phyloP scores from a whole-genome alignment of 2,329 filamentous ascomycete genomes.

The Parafenestella ontariensis region DNA sequence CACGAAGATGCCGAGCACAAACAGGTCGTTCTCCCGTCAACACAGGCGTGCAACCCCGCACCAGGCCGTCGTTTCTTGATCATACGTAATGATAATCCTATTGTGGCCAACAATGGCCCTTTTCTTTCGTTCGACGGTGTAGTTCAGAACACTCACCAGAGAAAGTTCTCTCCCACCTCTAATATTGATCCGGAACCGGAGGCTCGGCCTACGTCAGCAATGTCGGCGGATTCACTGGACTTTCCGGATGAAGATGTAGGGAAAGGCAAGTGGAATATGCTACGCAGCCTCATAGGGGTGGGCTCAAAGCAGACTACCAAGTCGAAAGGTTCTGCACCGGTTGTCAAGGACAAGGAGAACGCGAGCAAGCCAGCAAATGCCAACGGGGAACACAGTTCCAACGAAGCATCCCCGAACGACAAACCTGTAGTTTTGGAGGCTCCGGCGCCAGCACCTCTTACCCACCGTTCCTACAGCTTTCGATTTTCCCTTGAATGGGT shows the following conservation, averaged over 20 bases:
- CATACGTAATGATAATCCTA: slow-evolving; percentile 76
- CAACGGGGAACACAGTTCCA: slow-evolving; percentile 8
- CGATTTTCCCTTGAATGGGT: slow-evolving; percentile 77
- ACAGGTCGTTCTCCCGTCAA: slow-evolving; percentile 69
- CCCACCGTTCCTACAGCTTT: slow-evolving; percentile 69
- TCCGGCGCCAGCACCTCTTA: slow-evolving; percentile 57
- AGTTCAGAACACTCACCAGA: slow-evolving; percentile 50
- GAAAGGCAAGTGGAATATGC: slow-evolving; percentile 65
- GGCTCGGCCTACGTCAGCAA: slow-evolving; percentile 36
- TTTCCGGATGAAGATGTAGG: slow-evolving; percentile 54
- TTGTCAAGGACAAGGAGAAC: slow-evolving; percentile 36
- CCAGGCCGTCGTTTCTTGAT: slow-evolving; percentile 88
- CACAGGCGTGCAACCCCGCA: slow-evolving; percentile 82
- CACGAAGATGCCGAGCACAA: slow-evolving; percentile 69
- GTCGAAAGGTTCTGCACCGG: slow-evolving; percentile 44
- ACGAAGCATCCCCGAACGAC: slow-evolving; percentile 7
- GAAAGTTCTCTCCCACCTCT: slow-evolving; percentile 32
- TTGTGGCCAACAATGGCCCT: slow-evolving; percentile 59
- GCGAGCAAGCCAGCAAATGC: slow-evolving; percentile 12
- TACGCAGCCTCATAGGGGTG: slow-evolving; percentile 68
- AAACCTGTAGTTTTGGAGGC: slow-evolving; percentile 14
- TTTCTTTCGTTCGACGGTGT: slow-evolving; percentile 72
- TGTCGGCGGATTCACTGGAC: slow-evolving; percentile 41
- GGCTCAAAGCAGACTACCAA: slow-evolving; percentile 53
- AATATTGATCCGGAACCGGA: slow-evolving; percentile 31